Base-by-base conservation (phyloP, 495 filamentous ascomycete species). In the Penicillium crystallinum region DNA sequence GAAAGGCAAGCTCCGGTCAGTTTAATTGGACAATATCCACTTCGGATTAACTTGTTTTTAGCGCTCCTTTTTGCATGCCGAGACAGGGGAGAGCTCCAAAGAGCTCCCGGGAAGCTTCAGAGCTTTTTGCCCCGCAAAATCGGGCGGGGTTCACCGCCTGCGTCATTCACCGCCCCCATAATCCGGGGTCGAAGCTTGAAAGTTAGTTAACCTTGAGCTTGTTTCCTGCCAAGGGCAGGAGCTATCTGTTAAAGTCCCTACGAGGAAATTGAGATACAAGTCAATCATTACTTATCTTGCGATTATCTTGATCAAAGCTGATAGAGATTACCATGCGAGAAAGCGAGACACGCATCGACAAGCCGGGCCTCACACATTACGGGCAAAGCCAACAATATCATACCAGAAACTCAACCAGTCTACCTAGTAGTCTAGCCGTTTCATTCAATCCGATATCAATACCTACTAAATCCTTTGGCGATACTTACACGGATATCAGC, bases 161-260 rank as follows among this genome's bases (percentile, higher is more conserved):
- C 48, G 48, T 50, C 48, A 50, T 50, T 50, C 25, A 50, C 48
- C 47, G 47, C 47, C 27, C 10, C 47, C 8, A n/a, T 8, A 50
- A 31, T 50, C 48, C 48, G 48, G 48, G 48, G 48, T 37, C 23
- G 21, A 44, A 47, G 46, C 33, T 29, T 30, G 27, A 40, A 49
- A 23, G 14, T 47, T 47, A 23, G 14, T 47, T 47, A 47, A 47
- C 21, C 14, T 36, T 48, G 31, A 25, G 22, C 22, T 49, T 40
- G 46, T 40, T 49, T 22, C 7, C 23, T 27, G 3, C 23, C 3
- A 9, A 10, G 11, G 29, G 29, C 10, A 31, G 29, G 6, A 9
- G 6, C 29, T 7, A 9, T 27, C 23, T 7, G 23, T 27, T 7
- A 27, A 33, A 9, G 2, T 9, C 11, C 30, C 11, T 10, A 33